Evolutionary conservation across 495 filamentous ascomycete genomes (phyloP).

Genomic region (Platismatia glauca): DNA sequence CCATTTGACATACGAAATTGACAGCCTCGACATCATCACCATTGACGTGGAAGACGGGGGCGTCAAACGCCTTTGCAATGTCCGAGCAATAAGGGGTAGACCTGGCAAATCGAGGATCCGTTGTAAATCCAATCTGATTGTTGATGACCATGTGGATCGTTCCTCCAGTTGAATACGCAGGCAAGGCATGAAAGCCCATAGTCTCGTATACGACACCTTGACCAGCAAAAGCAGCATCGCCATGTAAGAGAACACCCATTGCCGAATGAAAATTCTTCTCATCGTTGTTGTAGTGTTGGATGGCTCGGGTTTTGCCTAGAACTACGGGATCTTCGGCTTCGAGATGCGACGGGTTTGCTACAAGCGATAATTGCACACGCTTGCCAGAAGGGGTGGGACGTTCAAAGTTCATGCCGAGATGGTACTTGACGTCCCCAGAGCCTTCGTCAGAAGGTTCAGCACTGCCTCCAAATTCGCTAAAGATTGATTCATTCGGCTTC

Average conservation of each 20-base stretch:
- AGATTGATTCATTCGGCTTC: constrained; percentile 98
- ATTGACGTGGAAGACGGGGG: constrained; percentile 98
- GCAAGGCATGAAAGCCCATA: constrained; percentile 91
- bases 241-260: constrained; percentile 92
- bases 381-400: constrained; percentile 96
- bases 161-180: constrained; percentile 91
- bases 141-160: constrained; percentile 97
- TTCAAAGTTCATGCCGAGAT: constrained; percentile 99
- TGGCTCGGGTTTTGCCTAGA: constrained; percentile 91
- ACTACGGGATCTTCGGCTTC: constrained; percentile 98
- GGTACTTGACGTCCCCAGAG: constrained; percentile 98
- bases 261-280: constrained; percentile 78
- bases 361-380: constrained; percentile 94
- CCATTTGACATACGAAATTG: constrained; percentile 95
- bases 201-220: constrained; percentile 98
- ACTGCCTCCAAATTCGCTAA: constrained; percentile 92
- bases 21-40: constrained; percentile 96
- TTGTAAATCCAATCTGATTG: constrained; percentile 99
- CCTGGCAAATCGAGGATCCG: constrained; percentile 93
- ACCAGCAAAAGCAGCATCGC: constrained; percentile 91
- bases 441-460: constrained; percentile 87
- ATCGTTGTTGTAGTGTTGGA: constrained; percentile 98
- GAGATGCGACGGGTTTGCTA: constrained; percentile 96
- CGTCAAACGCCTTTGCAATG: constrained; percentile 97
- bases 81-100: constrained; percentile 98